Evolutionary conservation across 768 basidiomycete species (phyloP).

Genomic region (Tricholoma bakamatsutake): DNA sequence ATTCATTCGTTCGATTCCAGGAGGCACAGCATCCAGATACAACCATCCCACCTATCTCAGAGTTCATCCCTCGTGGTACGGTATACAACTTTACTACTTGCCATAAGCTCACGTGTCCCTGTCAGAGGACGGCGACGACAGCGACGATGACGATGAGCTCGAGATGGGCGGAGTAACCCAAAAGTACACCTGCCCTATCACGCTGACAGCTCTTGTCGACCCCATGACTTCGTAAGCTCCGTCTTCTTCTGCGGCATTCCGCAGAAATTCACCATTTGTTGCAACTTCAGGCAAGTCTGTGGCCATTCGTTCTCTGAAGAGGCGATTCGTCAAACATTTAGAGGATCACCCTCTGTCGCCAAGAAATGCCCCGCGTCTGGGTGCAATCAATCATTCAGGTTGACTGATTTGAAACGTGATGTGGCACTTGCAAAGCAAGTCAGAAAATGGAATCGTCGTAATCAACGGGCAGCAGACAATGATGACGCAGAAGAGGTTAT

Average conservation of each 20-base stretch:
- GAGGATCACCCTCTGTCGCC: constrained; percentile 22
- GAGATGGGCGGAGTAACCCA: constrained; percentile 84
- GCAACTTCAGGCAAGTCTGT: constrained; percentile 49
- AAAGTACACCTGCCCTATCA: constrained; percentile 81
- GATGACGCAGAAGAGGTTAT: constrained; percentile 59
- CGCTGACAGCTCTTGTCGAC: constrained; percentile 57
- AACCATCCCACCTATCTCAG: constrained; percentile 73
- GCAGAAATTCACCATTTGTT: neutral
- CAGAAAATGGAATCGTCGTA: constrained; percentile 51
- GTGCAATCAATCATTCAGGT: constrained; percentile 53
- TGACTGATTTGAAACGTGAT: constrained; percentile 47
- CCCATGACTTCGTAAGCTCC: constrained; percentile 76
- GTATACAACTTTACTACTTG: neutral
- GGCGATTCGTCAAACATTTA: constrained; percentile 65
- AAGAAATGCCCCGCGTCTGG: constrained; percentile 67
- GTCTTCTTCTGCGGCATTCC: neutral
- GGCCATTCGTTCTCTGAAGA: constrained; percentile 76
- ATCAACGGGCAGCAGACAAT: constrained; percentile 40
- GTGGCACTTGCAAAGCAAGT: constrained; percentile 57
- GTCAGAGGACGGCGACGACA: constrained; percentile 76
- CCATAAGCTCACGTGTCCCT: neutral
- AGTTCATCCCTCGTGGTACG: constrained; percentile 65
- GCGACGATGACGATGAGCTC: constrained; percentile 83
- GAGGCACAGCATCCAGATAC: constrained; percentile 59
- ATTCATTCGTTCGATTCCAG: constrained; percentile 28